Conservation (phyloP, 495 filamentous ascomycete species). For the Penicillium waksmanii region DNA sequence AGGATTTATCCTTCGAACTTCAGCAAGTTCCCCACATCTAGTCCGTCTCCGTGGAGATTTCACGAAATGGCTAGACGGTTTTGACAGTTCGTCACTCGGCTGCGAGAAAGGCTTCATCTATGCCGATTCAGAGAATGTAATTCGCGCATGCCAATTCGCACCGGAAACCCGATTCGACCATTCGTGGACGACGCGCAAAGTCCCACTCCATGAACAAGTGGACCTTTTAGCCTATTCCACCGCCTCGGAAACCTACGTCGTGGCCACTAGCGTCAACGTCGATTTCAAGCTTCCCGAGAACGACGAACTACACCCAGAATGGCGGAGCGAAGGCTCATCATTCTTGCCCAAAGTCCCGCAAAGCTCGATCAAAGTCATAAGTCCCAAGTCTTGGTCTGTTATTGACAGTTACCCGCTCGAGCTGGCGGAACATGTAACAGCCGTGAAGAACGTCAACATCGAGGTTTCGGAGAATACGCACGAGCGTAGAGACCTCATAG, state of each 20-base stretch:
- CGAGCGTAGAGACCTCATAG: conserved; percentile 77
- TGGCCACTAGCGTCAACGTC: conserved; percentile 66
- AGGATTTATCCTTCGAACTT: conserved; percentile 76
- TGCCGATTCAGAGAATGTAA: conserved; percentile 64
- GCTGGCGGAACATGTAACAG: conserved; percentile 73
- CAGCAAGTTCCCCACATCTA: conserved; percentile 73
- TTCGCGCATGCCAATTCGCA: conserved; percentile 71
- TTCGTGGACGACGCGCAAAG: conserved; percentile 68
- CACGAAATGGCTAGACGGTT: conserved; percentile 67
- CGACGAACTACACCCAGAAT: conserved; percentile 80
- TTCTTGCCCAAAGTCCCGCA: conserved; percentile 71
- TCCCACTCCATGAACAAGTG: conserved; percentile 72
- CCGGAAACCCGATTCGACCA: conserved; percentile 66
- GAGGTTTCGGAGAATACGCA: conserved; percentile 90
- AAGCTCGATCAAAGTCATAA: conserved; percentile 72
- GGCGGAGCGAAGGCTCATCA: conserved; percentile 65
- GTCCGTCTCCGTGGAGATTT: conserved; percentile 66
- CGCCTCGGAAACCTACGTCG: conserved; percentile 71
- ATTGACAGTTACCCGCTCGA: conserved; percentile 71
- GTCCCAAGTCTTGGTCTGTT: conserved; percentile 72
- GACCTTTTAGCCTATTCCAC: conserved; percentile 75
- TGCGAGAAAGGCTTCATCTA: conserved; percentile 83
- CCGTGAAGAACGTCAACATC: conserved; percentile 79
- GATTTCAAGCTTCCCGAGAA: conserved; percentile 69
- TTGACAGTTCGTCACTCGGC: conserved; percentile 63